These are phyloP conservation scores for Raphanus hybrid DNA, from an alignment of 441 rosid species.

Conservation along the genomic window DNA sequence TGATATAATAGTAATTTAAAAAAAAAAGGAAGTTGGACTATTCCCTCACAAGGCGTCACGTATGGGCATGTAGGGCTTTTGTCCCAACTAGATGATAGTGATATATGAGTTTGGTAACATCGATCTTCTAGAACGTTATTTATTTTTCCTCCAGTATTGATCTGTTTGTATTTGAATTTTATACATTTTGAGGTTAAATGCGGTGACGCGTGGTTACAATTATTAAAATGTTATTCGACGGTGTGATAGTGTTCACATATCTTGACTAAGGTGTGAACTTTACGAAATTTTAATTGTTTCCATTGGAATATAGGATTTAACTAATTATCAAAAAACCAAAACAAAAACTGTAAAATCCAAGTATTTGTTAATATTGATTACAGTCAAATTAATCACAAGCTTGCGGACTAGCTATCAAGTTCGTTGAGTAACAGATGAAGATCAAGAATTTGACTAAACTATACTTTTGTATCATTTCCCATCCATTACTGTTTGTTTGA, in stretches of 20 bases:
- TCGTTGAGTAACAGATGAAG: slow-evolving; percentile 1
- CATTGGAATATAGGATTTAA: slow-evolving; percentile 2
- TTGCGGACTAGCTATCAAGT: slow-evolving; percentile 5
- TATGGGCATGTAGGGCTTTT: slow-evolving; percentile 31
- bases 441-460: background rate
- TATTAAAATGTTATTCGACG: slow-evolving; percentile 7
- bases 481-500: background rate
- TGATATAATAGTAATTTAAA: background rate
- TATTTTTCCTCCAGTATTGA: background rate
- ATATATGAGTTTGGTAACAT: slow-evolving; percentile 36
- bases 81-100: slow-evolving; percentile 40
- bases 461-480: background rate
- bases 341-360: background rate
- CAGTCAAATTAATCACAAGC: slow-evolving; percentile 1
- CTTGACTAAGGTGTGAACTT: slow-evolving; percentile 14
- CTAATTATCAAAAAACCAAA: background rate
- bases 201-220: slow-evolving; percentile 31
- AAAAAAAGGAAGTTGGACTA: slow-evolving; percentile 27
- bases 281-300: slow-evolving; percentile 12
- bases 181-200: slow-evolving; percentile 1
- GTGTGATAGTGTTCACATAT: slow-evolving; percentile 30
- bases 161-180: slow-evolving; percentile 21
- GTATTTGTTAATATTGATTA: background rate
- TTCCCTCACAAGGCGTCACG: slow-evolving; percentile 35
- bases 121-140: slow-evolving; percentile 34